Evolutionary conservation across 768 basidiomycete species (phyloP), one percentile per base, ranked within the genome.

Genomic region (Mycena filopes): DNA sequence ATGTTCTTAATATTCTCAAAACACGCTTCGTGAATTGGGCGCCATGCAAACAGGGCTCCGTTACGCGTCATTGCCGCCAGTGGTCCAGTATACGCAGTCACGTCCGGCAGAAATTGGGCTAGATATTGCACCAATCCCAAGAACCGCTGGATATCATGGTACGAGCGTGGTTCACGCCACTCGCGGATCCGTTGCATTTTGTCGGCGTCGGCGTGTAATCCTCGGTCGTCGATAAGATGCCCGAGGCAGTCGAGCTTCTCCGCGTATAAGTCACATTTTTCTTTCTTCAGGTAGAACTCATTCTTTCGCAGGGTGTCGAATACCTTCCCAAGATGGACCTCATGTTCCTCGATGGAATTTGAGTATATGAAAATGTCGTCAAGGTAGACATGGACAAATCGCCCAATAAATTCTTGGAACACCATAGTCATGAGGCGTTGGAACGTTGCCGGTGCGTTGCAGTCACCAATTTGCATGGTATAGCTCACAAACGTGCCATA

Each of bases 311-410:
- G 67, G 0, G 53, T 67, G 0, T 73, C 65, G 42, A 84, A 76
- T 1, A 83, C 73, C 1, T 73, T 33, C 1, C 60, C 38, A 0
- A 84, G 64, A 64, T 81, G 74, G 13, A 69, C 12, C 36, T 77
- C 70, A 55, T 84, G 82, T 0, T 82, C 82, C 21, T 78, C 45
- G 9, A 47, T 47, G 2, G 76, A 69, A 15, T 79, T 62, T 0
- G 77, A 79, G 61, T 65, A 83, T 0, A 83, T 71, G 49, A 84
- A 79, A 7, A 84, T 76, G 64, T 85, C 80, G 58, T 85, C 82
- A 0, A 85, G 65, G 60, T 84, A 85, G 2, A 80, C 75, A 46
- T 84, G 78, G 11, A 84, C 38, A 57, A 80, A 83, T 13, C 43
- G 29, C 0, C 81, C 79, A 2, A 85, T 77, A 16, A 70, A 49